Evolutionary conservation across 2,329 filamentous ascomycete species (phyloP).

Genomic region (Colletotrichum sp.): DNA sequence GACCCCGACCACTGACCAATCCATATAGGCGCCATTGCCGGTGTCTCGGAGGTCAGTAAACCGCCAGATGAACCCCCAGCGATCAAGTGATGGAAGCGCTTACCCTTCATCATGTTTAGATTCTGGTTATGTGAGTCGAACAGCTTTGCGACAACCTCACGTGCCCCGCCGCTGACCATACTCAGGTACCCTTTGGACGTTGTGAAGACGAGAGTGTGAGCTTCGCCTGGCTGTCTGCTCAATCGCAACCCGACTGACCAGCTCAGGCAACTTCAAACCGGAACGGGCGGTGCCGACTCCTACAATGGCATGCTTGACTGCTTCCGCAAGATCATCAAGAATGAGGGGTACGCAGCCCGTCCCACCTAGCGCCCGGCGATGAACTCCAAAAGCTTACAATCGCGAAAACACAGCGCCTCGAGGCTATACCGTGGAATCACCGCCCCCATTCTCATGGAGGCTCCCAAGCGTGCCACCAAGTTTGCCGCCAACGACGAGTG

Average conservation of each 20-base stretch:
- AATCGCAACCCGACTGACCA: slow-evolving; percentile 24
- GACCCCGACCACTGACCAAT: slow-evolving; percentile 29
- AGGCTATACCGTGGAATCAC: slow-evolving; percentile 95
- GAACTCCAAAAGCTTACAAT: slow-evolving; percentile 9
- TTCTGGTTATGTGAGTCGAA: slow-evolving; percentile 78
- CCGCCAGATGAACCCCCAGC: background rate
- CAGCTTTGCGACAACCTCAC: background rate
- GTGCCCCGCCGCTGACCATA: slow-evolving; percentile 21
- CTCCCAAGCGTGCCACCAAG: slow-evolving; percentile 91
- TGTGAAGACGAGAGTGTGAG: slow-evolving; percentile 96
- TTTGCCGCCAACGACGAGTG: slow-evolving; percentile 99
- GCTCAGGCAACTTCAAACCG: slow-evolving; percentile 83
- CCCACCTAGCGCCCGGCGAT: background rate
- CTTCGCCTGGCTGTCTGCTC: slow-evolving; percentile 26
- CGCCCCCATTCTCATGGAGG: slow-evolving; percentile 97
- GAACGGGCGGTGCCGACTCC: slow-evolving; percentile 75
- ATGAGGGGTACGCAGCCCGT: slow-evolving; percentile 76
- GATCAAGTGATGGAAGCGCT: slow-evolving; percentile 26
- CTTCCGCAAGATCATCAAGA: slow-evolving; percentile 94
- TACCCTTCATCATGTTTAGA: slow-evolving; percentile 56
- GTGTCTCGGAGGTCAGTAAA: slow-evolving; percentile 88
- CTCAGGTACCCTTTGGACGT: slow-evolving; percentile 97
- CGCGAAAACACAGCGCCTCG: slow-evolving; percentile 65
- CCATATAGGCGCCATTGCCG: slow-evolving; percentile 81
- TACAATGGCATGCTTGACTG: slow-evolving; percentile 99